phyloP scores from a whole-genome alignment of 305 asterid genomes.

The Fraxinus sp. region DNA sequence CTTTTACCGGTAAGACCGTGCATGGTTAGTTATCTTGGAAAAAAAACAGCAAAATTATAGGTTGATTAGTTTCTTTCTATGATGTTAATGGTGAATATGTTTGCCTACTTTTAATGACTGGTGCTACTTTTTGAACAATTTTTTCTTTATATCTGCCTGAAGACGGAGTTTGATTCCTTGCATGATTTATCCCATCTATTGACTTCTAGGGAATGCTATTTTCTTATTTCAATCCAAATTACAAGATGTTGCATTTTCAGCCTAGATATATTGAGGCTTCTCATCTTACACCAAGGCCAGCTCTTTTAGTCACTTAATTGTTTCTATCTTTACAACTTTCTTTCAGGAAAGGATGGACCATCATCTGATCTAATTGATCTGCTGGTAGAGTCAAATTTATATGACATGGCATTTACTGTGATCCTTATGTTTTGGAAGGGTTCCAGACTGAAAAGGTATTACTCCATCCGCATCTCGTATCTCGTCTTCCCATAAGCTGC shows the following conservation, averaged over 20 bases:
- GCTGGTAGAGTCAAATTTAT: conserved; percentile 80
- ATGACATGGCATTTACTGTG: conserved; percentile 88
- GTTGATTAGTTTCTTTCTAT: background rate
- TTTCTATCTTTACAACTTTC: conserved; percentile 6
- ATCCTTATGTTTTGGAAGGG: conserved; percentile 88
- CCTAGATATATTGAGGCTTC: conserved; percentile 7
- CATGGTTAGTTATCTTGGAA: conserved; percentile 6
- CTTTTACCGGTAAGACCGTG: conserved; percentile 53
- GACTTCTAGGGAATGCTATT: background rate
- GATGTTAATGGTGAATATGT: background rate
- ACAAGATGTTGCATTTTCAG: background rate
- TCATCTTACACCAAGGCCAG: background rate
- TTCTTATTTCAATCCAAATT: conserved; percentile 16
- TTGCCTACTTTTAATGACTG: conserved; percentile 3
- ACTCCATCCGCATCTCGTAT: conserved; percentile 20
- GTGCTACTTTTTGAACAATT: conserved; percentile 3
- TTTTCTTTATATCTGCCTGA: conserved; percentile 11
- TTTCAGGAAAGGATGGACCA: conserved; percentile 66
- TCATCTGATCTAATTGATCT: conserved; percentile 70
- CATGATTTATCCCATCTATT: background rate
- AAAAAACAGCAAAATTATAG: background rate
- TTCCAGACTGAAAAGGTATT: conserved; percentile 74
- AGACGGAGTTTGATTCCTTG: conserved; percentile 10
- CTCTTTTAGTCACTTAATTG: conserved; percentile 17
- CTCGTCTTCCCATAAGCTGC: conserved; percentile 25